Evolutionary conservation across 2,329 filamentous ascomycete genomes (phyloP), one percentile per base, ranked within the genome.

Genomic region (Ambrosiella xylebori): DNA sequence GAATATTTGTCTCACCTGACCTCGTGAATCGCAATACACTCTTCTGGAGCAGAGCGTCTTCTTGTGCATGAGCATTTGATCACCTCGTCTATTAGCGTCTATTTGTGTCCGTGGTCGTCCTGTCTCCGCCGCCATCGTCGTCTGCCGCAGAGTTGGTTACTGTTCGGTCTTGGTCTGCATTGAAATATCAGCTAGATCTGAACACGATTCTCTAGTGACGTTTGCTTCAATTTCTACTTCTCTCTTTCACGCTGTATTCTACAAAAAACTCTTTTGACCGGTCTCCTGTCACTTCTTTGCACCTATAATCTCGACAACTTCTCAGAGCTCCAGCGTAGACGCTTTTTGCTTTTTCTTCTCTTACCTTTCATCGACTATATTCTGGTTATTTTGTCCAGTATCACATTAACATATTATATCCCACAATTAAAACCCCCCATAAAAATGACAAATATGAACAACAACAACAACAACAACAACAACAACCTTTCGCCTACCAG

Each of bases 401-500:
- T 13, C 44, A n/a, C 44, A 13, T 15, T n/a, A 8, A 15, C 13
- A 15, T 47, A 13, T 5, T 2, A 8, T 17, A 8, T 47, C 7
- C 19, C 44, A 15, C 19, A 15, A 8, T 3, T 8, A 15, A 47
- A 15, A 47, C 2, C 2, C 2, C n/a, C n/a, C 4, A 47, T 47
- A 47, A 47, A 47, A 47, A 13, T 17, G 7, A 13, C n/a, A 13
- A 13, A 19, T 47, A 47, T 53, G 27, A 38, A n/a, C 15, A 19
- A 19, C 35, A 53, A 53, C n/a, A 38, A n/a, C 15, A 19, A 19
- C 35, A 53, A 53, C n/a, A 38, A 38, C 15, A 19, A 17, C 12
- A 53, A 71, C 74, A 70, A 64, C 69, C 86, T 86, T 83, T 82
- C 73, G 66, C 71, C 73, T 66, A 69, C 17, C 66, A 68, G 61